Evolutionary conservation across 169 alveolate genomes (phyloP).

Genomic region (Cryptosporidium bovis): DNA sequence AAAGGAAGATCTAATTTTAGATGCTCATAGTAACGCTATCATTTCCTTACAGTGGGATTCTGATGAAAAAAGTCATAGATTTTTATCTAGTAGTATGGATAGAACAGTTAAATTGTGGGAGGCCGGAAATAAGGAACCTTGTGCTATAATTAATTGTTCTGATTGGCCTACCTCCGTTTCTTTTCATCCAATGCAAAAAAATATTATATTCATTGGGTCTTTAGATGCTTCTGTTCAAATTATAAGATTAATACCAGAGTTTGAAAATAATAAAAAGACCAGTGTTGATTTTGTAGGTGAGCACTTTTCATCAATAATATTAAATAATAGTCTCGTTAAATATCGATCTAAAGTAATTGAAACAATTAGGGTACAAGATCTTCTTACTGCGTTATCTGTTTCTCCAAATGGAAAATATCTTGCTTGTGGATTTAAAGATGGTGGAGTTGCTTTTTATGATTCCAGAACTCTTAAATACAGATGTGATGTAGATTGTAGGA

Average conservation of each 20-base stretch:
- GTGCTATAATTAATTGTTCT: conserved; percentile 42
- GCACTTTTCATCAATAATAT: neutral
- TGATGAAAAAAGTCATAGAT: conserved; percentile 38
- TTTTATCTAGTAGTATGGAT: conserved; percentile 67
- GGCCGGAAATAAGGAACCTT: conserved; percentile 41
- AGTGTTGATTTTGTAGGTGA: neutral
- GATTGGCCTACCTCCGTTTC: conserved; percentile 73
- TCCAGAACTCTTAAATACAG: conserved; percentile 68
- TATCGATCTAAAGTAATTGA: conserved; percentile 34
- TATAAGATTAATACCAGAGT: conserved; percentile 10
- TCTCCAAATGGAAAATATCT: conserved; percentile 71
- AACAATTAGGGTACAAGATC: conserved; percentile 63
- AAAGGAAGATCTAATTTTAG: conserved; percentile 19
- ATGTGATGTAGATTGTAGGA: conserved; percentile 72
- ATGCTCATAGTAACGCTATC: conserved; percentile 60
- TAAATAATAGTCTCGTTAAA: neutral
- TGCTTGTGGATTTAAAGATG: conserved; percentile 72
- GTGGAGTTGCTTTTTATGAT: conserved; percentile 72
- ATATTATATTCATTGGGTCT: conserved; percentile 56
- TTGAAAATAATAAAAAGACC: neutral
- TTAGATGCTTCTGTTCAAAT: conserved; percentile 71
- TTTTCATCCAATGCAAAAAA: conserved; percentile 52
- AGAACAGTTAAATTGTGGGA: conserved; percentile 71
- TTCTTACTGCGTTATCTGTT: conserved; percentile 39
- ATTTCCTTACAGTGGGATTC: conserved; percentile 65